Conservation (phyloP, 2,329 filamentous ascomycete genomes). For the Alternaria rosae region DNA sequence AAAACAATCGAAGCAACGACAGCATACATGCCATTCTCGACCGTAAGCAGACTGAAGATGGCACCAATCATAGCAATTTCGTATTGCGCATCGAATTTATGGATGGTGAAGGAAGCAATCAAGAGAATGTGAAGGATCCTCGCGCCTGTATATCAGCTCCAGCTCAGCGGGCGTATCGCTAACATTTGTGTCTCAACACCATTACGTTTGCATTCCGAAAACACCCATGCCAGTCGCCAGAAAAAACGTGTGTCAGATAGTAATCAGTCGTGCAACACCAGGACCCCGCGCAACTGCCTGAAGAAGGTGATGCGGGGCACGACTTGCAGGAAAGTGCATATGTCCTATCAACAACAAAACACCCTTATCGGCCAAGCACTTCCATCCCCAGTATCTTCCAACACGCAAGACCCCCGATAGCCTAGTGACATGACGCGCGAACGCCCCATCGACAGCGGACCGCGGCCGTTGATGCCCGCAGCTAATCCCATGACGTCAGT, state of each 20-base stretch:
- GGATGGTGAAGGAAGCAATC: too few species aligned
- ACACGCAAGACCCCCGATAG: not conserved
- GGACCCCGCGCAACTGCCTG: slow-evolving; percentile 9
- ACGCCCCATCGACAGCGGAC: not conserved
- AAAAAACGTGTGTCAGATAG: not conserved
- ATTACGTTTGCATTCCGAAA: not conserved
- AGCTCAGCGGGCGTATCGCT: not conserved
- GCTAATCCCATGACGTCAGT: slow-evolving; percentile 21
- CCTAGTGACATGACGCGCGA: not conserved
- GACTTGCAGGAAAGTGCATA: slow-evolving; percentile 2
- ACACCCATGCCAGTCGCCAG: not conserved
- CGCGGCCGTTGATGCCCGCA: slow-evolving; percentile 12
- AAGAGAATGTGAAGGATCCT: not conserved
- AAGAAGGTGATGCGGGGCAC: slow-evolving; percentile 11
- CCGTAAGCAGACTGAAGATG: not conserved
- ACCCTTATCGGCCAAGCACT: not conserved
- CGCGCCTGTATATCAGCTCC: not conserved
- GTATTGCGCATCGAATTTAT: too few species aligned
- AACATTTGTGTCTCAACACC: not conserved
- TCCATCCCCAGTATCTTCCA: not conserved
- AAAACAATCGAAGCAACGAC: not conserved
- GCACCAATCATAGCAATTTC: not conserved
- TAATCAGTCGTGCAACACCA: not conserved
- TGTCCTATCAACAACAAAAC: not conserved
- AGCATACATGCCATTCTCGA: not conserved